A percentile compares a stretch with the other conserved stretches of the same genome.
Evolutionary conservation across 1,284 basidiomycete species (phyloP).

Genomic region (Puccinia horiana): DNA sequence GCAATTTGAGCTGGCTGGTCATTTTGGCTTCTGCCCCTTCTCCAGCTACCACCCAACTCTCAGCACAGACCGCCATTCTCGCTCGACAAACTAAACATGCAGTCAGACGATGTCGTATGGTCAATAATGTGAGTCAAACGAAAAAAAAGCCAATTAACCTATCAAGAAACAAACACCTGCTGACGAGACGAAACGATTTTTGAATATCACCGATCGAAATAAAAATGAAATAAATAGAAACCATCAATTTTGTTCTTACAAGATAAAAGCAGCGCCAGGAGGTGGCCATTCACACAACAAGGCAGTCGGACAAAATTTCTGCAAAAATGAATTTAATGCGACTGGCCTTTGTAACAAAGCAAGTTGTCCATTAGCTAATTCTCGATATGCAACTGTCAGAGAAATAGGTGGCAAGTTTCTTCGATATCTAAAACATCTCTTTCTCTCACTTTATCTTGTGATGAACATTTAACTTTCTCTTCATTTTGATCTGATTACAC

Average conservation of each 20-base stretch:
- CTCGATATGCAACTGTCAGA: slow-evolving; percentile 91
- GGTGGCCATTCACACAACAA: slow-evolving; percentile 61
- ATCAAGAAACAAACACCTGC: too few relatives aligned
- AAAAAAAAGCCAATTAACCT: too few relatives aligned
- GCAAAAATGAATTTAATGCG: slow-evolving; percentile 97
- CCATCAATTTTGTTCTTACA: slow-evolving; percentile 90
- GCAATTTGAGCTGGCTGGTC: not conserved
- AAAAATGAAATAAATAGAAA: slow-evolving; percentile 60
- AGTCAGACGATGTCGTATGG: slow-evolving; percentile 85
- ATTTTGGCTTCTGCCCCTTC: not conserved
- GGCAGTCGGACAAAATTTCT: slow-evolving; percentile 92
- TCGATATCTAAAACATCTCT: too few relatives aligned
- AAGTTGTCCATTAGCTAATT: slow-evolving; percentile 95
- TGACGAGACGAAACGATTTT: not conserved
- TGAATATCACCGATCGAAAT: not conserved
- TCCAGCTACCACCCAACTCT: not conserved
- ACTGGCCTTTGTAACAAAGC: slow-evolving; percentile 96
- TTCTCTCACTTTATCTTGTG: not conserved
- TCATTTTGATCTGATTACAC: too few relatives aligned
- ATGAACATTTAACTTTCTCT: too few relatives aligned
- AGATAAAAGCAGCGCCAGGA: slow-evolving; percentile 65
- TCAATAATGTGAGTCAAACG: slow-evolving; percentile 70
- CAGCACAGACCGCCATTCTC: not conserved
- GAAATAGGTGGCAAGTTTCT: slow-evolving; percentile 80
- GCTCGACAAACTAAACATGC: not conserved